Percentiles rank a stretch among this genome's conserved stretches.
phyloP scores from a whole-genome alignment of 345 rosid species.

The Aethionema arabicum region DNA sequence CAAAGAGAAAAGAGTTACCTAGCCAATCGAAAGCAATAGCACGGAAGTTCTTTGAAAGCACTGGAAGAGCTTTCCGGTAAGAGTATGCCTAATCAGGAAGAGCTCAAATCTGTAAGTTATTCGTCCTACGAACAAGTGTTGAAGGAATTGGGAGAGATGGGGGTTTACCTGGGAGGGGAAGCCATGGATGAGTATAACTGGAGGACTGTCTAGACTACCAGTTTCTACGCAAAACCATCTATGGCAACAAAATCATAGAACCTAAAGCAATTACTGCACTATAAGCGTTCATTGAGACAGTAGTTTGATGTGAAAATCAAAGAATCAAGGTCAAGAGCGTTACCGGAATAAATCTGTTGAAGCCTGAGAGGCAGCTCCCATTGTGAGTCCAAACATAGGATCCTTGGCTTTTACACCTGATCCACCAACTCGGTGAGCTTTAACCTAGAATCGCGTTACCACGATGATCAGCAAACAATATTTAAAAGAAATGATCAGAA shows the following conservation, averaged over 20 bases:
- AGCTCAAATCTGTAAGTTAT: slow-evolving; percentile 6
- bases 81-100: slow-evolving; percentile 67
- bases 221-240: slow-evolving; percentile 95
- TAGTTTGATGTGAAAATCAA: neutral
- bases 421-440: slow-evolving; percentile 70
- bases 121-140: neutral
- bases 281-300: neutral
- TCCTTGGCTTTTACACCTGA: slow-evolving; percentile 80
- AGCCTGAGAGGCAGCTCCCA: slow-evolving; percentile 83
- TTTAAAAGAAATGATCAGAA: neutral
- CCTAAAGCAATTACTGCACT: slow-evolving; percentile 19
- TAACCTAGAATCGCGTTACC: slow-evolving; percentile 45
- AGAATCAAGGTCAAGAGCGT: neutral
- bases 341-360: slow-evolving; percentile 76
- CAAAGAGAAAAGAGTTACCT: slow-evolving; percentile 41
- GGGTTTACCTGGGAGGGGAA: slow-evolving; percentile 79
- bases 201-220: slow-evolving; percentile 57
- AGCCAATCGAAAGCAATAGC: slow-evolving; percentile 92
- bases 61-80: slow-evolving; percentile 73
- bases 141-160: neutral
- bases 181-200: slow-evolving; percentile 79
- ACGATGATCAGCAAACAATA: neutral
- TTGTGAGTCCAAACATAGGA: slow-evolving; percentile 80
- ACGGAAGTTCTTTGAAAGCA: slow-evolving; percentile 68
- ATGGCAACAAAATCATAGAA: slow-evolving; percentile 51